Percentiles rank a stretch among this genome's conserved stretches.
Evolutionary conservation across 1,139 yeast species (phyloP).

Genomic region (Yamadazyma atlantica): DNA sequence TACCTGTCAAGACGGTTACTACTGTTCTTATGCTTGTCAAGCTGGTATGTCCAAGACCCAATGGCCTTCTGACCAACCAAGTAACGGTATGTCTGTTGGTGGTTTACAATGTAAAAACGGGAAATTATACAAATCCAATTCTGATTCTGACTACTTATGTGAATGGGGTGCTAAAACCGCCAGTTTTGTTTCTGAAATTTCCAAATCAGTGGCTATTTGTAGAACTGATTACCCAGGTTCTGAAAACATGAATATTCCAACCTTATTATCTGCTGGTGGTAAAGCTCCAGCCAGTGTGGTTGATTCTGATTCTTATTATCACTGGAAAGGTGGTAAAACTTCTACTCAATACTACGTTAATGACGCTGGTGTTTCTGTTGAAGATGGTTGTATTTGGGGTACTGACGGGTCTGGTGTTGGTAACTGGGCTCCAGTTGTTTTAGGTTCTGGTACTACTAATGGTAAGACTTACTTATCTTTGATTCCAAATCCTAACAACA

Average conservation of each 20-base stretch:
- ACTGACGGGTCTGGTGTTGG: conserved; percentile 75
- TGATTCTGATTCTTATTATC: conserved; percentile 71
- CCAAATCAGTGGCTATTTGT: conserved; percentile 77
- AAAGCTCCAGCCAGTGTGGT: conserved; percentile 73
- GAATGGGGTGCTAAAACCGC: conserved; percentile 80
- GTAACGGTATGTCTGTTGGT: conserved; percentile 86
- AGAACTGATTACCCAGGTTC: conserved; percentile 99
- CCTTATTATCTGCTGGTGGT: conserved; percentile 70
- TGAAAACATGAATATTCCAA: conserved; percentile 96
- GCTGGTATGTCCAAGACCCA: conserved; percentile 97
- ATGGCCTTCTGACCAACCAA: conserved; percentile 87
- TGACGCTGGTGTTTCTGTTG: conserved; percentile 87
- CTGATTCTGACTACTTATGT: conserved; percentile 65
- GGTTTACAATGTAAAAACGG: conserved; percentile 83
- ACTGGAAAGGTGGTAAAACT: conserved; percentile 80
- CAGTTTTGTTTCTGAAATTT: conserved; percentile 62
- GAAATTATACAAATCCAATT: conserved; percentile 74
- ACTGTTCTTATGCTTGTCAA: conserved; percentile 96
- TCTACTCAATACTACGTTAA: conserved; percentile 97
- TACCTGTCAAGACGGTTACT: conserved; percentile 78
- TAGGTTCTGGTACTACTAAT: conserved; percentile 85
- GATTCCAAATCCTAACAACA: conserved; percentile 94
- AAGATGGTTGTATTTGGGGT: conserved; percentile 96
- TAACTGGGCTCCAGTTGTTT: conserved; percentile 97
- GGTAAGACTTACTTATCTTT: conserved; percentile 86